Conservation (phyloP, 352 stramenopile genomes). For the Globisporangium sylvaticum region DNA sequence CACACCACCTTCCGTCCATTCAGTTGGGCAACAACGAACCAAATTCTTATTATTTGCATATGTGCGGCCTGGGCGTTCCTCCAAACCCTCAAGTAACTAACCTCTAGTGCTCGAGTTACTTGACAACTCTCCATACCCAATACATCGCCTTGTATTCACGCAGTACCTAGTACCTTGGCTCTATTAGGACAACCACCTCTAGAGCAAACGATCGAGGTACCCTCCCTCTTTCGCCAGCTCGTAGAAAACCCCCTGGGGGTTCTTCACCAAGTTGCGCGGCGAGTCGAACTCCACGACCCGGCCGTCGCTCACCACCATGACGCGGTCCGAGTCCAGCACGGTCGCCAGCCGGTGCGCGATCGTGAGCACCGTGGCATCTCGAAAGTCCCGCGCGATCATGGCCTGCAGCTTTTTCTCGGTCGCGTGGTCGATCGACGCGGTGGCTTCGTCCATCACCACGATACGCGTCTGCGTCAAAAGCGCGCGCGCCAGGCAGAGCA, state of each 20-base stretch:
- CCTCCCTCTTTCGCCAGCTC: conserved; percentile 16
- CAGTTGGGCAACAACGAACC: too few relatives aligned
- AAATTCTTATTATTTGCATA: too few relatives aligned
- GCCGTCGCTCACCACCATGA: neutral
- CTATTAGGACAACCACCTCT: neutral
- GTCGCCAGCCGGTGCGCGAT: conserved; percentile 95
- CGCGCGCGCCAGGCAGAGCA: conserved; percentile 94
- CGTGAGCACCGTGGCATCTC: conserved; percentile 83
- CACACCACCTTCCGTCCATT: too few relatives aligned
- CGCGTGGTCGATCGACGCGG: conserved; percentile 17
- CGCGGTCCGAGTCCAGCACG: conserved; percentile 77
- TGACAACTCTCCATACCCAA: too few relatives aligned
- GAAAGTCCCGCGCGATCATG: neutral
- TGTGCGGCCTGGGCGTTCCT: too few relatives aligned
- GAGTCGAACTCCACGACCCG: neutral
- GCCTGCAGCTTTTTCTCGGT: neutral
- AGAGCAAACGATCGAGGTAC: neutral
- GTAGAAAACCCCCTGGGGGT: neutral
- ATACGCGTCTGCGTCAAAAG: conserved; percentile 85
- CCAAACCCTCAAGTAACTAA: too few relatives aligned
- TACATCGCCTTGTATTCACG: too few relatives aligned
- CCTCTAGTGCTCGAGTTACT: too few relatives aligned
- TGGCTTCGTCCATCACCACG: conserved; percentile 87
- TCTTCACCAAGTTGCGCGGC: neutral
- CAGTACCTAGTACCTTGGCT: too few relatives aligned